Percentiles rank a stretch among this genome's conserved stretches.
Conservation (phyloP, 345 rosid species). For the Citrus hindsii region DNA sequence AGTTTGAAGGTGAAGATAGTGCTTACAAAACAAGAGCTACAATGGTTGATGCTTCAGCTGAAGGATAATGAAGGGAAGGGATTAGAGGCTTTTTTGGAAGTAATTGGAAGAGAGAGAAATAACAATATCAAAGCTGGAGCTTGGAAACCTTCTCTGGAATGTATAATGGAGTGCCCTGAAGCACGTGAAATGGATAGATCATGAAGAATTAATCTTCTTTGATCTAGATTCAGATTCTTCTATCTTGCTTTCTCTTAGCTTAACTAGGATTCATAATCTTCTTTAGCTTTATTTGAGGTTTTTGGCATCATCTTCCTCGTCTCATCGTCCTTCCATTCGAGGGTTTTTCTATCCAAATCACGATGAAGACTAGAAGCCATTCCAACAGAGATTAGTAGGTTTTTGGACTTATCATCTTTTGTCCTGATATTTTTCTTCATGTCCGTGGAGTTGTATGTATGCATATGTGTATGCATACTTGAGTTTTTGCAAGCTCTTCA, state of each 20-base stretch:
- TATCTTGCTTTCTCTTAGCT: neutral
- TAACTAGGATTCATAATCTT: neutral
- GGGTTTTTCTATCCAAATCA: neutral
- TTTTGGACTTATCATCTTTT: neutral
- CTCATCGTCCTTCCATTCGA: neutral
- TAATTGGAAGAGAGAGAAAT: conserved; percentile 39
- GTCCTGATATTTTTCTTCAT: neutral
- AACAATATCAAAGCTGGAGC: neutral
- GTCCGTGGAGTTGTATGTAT: neutral
- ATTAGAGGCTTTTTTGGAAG: conserved; percentile 37
- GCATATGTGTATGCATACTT: neutral
- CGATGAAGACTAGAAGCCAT: neutral
- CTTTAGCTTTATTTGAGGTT: neutral
- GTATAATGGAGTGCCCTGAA: conserved; percentile 54
- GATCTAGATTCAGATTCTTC: neutral
- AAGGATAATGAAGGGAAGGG: conserved; percentile 26
- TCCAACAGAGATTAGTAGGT: neutral
- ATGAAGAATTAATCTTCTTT: neutral
- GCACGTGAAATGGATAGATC: conserved; percentile 24
- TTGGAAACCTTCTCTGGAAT: conserved; percentile 75
- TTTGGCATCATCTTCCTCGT: neutral
- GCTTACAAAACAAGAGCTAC: conserved; percentile 68
- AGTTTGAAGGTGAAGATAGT: conserved; percentile 70
- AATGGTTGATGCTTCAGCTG: conserved; percentile 50
- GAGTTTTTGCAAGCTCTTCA: neutral